A percentile compares a stretch with the other conserved stretches of the same genome.
These are phyloP conservation scores for Pythium myriotylum DNA, from an alignment of 352 stramenopile species.

Conservation along the genomic window DNA sequence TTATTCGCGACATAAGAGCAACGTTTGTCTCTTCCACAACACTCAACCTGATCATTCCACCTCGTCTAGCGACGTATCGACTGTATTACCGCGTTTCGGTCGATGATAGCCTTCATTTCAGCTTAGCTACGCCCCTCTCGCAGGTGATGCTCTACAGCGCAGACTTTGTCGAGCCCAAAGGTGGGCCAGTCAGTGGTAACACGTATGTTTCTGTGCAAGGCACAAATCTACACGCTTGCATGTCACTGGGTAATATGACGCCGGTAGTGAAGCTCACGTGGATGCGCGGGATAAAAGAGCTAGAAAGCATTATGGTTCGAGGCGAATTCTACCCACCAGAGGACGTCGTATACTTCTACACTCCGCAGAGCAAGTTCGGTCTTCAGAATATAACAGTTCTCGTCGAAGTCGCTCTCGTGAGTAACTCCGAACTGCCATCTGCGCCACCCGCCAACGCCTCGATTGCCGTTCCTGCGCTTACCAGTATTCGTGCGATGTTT, in stretches of 20 bases:
- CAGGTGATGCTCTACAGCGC: conserved; percentile 62
- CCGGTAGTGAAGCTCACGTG: conserved; percentile 56
- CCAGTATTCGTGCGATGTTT: conserved; percentile 29
- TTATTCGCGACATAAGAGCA: conserved; percentile 47
- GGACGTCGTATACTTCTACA: conserved; percentile 76
- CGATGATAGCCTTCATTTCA: conserved; percentile 52
- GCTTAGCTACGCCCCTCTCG: conserved; percentile 31
- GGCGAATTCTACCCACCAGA: conserved; percentile 66
- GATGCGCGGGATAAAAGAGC: conserved; percentile 57
- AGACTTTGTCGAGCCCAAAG: conserved; percentile 48
- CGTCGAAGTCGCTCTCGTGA: conserved; percentile 45
- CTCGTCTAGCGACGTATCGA: conserved; percentile 57
- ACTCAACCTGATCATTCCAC: conserved; percentile 45
- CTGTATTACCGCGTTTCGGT: conserved; percentile 71
- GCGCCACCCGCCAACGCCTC: background rate
- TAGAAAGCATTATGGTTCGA: conserved; percentile 56
- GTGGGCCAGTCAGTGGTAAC: conserved; percentile 67
- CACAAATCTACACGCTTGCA: conserved; percentile 61
- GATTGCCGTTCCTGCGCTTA: background rate
- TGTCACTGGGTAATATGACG: conserved; percentile 27
- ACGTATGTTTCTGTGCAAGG: conserved; percentile 67
- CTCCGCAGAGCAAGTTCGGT: conserved; percentile 74
- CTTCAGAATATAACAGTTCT: conserved; percentile 64
- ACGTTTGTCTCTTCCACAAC: conserved; percentile 41
- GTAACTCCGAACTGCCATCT: background rate